Percentiles rank a stretch among this genome's conserved stretches.
Conservation (phyloP, 768 basidiomycete genomes). For the Tulasnella sp. region DNA sequence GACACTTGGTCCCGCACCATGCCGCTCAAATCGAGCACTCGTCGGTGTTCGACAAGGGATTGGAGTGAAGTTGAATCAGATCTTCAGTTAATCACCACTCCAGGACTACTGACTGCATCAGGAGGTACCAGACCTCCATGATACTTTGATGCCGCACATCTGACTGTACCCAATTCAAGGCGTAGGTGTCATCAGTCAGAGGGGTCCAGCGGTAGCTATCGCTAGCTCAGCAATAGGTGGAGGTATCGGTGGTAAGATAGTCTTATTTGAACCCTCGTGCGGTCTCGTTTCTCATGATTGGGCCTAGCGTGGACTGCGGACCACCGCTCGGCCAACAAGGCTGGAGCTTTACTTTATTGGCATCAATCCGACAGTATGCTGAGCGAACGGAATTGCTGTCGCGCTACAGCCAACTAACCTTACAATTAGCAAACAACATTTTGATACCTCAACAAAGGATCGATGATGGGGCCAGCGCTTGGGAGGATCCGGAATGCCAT, state of each 20-base stretch:
- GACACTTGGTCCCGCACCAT: not conserved
- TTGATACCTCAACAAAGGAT: not conserved
- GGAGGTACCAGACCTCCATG: not conserved
- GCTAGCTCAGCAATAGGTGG: not conserved
- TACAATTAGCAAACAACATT: not conserved
- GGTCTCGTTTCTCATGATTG: not conserved
- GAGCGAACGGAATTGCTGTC: not conserved
- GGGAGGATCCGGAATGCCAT: not conserved
- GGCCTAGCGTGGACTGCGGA: not conserved
- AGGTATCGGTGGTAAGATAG: not conserved
- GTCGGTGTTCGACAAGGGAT: not conserved
- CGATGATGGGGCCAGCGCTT: not conserved
- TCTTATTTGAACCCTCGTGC: not conserved
- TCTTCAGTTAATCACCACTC: not conserved
- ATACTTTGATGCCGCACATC: not conserved
- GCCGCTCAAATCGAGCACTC: not conserved
- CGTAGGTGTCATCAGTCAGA: not conserved
- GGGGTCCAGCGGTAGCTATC: not conserved
- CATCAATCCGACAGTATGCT: not conserved
- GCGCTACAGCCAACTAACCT: not conserved
- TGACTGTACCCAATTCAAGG: not conserved
- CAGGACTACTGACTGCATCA: not conserved
- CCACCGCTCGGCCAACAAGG: not conserved
- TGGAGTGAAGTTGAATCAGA: not conserved
- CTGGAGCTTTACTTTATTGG: constrained; percentile 5